Conservation (phyloP, 2,329 filamentous ascomycete genomes). For the Aspergillus pseudotamarii region DNA sequence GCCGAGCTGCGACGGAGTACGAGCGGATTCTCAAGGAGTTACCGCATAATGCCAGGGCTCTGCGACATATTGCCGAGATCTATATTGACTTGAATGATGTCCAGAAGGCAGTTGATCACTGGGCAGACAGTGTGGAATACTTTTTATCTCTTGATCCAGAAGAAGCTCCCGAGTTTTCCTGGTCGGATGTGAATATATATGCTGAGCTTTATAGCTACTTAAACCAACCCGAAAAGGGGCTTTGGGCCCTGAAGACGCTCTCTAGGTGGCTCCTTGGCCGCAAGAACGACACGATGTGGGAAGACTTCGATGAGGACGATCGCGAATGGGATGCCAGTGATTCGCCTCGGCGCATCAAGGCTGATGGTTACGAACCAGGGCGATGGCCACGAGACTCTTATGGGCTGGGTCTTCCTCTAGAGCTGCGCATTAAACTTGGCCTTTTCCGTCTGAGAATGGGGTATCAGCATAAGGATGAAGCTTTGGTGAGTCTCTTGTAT, state of each 20-base stretch:
- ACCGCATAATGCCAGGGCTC: slow-evolving; percentile 57
- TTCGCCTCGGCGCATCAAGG: slow-evolving; percentile 63
- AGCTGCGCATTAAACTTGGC: slow-evolving; percentile 81
- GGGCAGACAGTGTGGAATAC: slow-evolving; percentile 56
- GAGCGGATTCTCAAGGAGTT: slow-evolving; percentile 57
- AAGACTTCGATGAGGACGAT: slow-evolving; percentile 70
- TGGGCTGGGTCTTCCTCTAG: slow-evolving; percentile 73
- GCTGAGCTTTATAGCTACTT: slow-evolving; percentile 74
- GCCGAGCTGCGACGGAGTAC: slow-evolving; percentile 54
- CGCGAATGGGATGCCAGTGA: slow-evolving; percentile 84
- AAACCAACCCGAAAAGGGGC: slow-evolving; percentile 65
- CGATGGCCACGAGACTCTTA: slow-evolving; percentile 63
- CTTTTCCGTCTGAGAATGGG: slow-evolving; percentile 76
- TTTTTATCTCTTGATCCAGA: slow-evolving; percentile 49
- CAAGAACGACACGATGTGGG: slow-evolving; percentile 75
- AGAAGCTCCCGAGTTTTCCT: slow-evolving; percentile 57
- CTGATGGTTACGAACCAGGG: slow-evolving; percentile 62
- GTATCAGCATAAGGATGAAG: slow-evolving; percentile 66
- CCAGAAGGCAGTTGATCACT: slow-evolving; percentile 52
- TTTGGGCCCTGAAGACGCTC: slow-evolving; percentile 70
- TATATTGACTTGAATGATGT: slow-evolving; percentile 57
- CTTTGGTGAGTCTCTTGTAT: slow-evolving; percentile 59
- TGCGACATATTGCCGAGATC: slow-evolving; percentile 60
- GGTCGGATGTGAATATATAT: slow-evolving; percentile 85
- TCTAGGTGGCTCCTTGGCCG: slow-evolving; percentile 83